Percentiles rank a stretch among this genome's conserved stretches.
phyloP scores from a whole-genome alignment of 495 filamentous ascomycete genomes.

The Annulohypoxylon stygium region DNA sequence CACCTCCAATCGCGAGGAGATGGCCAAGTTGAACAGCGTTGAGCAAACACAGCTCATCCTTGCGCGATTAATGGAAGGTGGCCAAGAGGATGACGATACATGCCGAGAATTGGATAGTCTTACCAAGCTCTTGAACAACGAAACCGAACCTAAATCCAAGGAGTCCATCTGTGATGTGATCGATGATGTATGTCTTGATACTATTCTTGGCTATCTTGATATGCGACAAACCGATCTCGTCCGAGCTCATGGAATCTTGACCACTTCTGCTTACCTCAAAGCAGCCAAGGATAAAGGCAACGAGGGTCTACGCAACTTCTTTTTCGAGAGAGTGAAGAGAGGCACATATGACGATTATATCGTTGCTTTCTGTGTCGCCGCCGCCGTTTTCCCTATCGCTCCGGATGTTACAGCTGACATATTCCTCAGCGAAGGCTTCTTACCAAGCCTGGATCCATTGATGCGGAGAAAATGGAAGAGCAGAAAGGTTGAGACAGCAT shows the following conservation, averaged over 20 bases:
- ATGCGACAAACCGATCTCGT: conserved; percentile 75
- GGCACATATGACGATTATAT: conserved; percentile 71
- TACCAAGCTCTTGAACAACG: conserved; percentile 65
- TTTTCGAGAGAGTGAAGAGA: conserved; percentile 63
- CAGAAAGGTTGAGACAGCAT: conserved; percentile 81
- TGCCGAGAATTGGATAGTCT: conserved; percentile 61
- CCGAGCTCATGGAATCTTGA: conserved; percentile 79
- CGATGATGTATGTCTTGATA: conserved; percentile 82
- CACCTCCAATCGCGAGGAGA: conserved; percentile 42
- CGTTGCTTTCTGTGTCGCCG: conserved; percentile 88
- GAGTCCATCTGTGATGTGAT: conserved; percentile 72
- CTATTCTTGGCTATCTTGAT: conserved; percentile 82
- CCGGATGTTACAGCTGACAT: conserved; percentile 76
- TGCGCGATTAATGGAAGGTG: conserved; percentile 68
- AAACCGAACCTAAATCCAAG: conserved; percentile 54
- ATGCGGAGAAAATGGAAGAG: conserved; percentile 81
- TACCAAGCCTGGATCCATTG: conserved; percentile 74
- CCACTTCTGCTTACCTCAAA: conserved; percentile 83
- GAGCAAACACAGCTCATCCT: conserved; percentile 67
- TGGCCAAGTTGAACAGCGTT: conserved; percentile 44
- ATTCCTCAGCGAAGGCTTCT: conserved; percentile 88
- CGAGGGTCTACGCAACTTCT: conserved; percentile 74
- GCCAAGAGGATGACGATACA: conserved; percentile 67
- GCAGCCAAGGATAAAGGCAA: conserved; percentile 76
- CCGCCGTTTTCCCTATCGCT: conserved; percentile 86